Percentiles rank a stretch among this genome's conserved stretches.
These are phyloP conservation scores for Hyaloscypha hepaticicola DNA, from an alignment of 495 filamentous ascomycete species.

Conservation along the genomic window DNA sequence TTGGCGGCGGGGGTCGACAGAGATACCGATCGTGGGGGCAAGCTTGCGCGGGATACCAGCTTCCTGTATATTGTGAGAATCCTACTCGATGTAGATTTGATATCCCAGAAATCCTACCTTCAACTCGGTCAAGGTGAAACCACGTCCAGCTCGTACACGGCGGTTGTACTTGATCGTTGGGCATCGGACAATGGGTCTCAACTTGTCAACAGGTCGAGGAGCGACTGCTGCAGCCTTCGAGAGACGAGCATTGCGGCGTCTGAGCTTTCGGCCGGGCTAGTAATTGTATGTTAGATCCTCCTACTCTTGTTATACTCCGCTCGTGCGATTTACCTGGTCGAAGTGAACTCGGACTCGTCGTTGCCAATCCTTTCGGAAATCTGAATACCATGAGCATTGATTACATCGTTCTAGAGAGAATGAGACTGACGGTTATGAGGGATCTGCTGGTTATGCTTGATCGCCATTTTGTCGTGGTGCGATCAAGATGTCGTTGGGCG, in stretches of 20 bases:
- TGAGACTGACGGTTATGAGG: conserved; percentile 84
- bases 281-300: conserved; percentile 34
- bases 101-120: conserved; percentile 64
- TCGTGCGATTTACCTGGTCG: conserved; percentile 82
- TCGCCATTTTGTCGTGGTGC: conserved; percentile 57
- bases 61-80: conserved; percentile 57
- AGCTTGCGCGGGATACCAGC: conserved; percentile 94
- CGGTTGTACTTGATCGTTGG: conserved; percentile 94
- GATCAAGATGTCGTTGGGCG: conserved; percentile 49
- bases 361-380: conserved; percentile 99
- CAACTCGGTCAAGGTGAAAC: conserved; percentile 94
- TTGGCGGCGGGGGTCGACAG: conserved; percentile 91
- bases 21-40: conserved; percentile 92
- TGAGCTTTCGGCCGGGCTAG: conserved; percentile 92
- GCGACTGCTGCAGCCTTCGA: conserved; percentile 91
- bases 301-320: conserved; percentile 15
- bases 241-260: conserved; percentile 83
- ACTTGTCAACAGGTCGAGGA: conserved; percentile 94
- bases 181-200: conserved; percentile 89
- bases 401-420: neutral
- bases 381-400: conserved; percentile 44
- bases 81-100: conserved; percentile 1
- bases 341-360: conserved; percentile 97
- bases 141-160: conserved; percentile 91
- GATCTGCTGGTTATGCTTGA: conserved; percentile 99